Evolutionary conservation across 2,329 filamentous ascomycete species (phyloP), one percentile per base, ranked within the genome.

Genomic region (Penicillium freii): DNA sequence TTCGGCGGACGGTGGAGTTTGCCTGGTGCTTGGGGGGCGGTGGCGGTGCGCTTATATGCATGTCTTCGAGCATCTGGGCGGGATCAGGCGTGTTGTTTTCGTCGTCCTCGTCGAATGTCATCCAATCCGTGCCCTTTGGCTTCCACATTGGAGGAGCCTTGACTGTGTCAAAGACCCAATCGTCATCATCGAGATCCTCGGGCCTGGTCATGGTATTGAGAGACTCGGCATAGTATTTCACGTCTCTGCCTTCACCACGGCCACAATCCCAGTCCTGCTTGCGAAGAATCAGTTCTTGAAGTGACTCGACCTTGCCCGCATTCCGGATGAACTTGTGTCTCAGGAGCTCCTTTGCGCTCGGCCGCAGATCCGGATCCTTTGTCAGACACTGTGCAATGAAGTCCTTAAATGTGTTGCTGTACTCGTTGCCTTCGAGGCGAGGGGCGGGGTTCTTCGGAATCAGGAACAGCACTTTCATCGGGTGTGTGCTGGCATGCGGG

Each of bases 131-230:
- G 66, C 84, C 79, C 57, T 78, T 84, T 4, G 84, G 81, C 4
- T 79, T 82, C 33, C 87, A 80, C 60, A 79, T 75, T 0, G 89
- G 91, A 8, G 80, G 75, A 11, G 84, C 83, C 73, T 90, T 94
- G 70, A 97, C 87, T 0, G 93, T 97, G 69, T 97, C 93, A 71
- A 97, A 97, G 2, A 96, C 88, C 93, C 93, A 97, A 62, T 90
- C 92, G 62, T 96, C 91, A 17, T 90, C 82, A n/a, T 90, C 82
- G 5, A 92, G 87, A 38, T 81, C 85, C 2, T 84, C 81, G 2
- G 84, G 81, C 53, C 70, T 66, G 27, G 71, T 69, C 36, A 95
- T 83, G 9, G 84, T 87, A 66, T 88, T 85, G 48, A 97, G 80
- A 3, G 93, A 96, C 77, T 97, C 93, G 67, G 96, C 92, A 75